A percentile compares a stretch with the other conserved stretches of the same genome.
Conservation (phyloP, 345 rosid genomes). For the Gossypium rotundifolium region DNA sequence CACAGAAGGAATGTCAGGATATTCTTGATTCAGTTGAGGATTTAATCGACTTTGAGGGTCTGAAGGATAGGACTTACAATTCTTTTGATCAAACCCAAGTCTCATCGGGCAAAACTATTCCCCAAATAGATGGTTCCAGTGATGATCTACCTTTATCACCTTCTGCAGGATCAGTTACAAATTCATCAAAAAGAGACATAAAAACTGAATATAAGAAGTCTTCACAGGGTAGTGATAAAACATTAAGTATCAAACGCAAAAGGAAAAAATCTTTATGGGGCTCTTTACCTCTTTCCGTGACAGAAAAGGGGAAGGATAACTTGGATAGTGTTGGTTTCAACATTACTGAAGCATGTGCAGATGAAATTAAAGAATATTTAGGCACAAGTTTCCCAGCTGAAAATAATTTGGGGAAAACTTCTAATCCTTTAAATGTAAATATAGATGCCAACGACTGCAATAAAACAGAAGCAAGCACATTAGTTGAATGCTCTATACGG, state of each 20-base stretch:
- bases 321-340: conserved; percentile 21
- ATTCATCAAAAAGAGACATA: conserved; percentile 31
- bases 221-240: conserved; percentile 21
- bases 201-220: conserved; percentile 31
- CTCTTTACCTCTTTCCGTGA: conserved; percentile 46
- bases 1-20: conserved; percentile 93
- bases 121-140: conserved; percentile 44
- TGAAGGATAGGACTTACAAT: conserved; percentile 30
- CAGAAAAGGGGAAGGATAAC: conserved; percentile 29
- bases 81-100: conserved; percentile 22
- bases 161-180: conserved; percentile 31
- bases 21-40: conserved; percentile 87
- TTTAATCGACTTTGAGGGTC: conserved; percentile 32
- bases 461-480: conserved; percentile 22
- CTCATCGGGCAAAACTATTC: conserved; percentile 33
- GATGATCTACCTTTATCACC: conserved; percentile 34
- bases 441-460: conserved; percentile 25
- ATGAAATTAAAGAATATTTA: conserved; percentile 25
- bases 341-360: conserved; percentile 19
- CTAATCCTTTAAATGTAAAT: conserved; percentile 23
- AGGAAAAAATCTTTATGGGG: conserved; percentile 52
- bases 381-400: conserved; percentile 14
- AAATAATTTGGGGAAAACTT: conserved; percentile 28
- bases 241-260: conserved; percentile 29
- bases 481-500: conserved; percentile 57